phyloP scores from a whole-genome alignment of 768 basidiomycete species.

The Hypholoma fasciculare region DNA sequence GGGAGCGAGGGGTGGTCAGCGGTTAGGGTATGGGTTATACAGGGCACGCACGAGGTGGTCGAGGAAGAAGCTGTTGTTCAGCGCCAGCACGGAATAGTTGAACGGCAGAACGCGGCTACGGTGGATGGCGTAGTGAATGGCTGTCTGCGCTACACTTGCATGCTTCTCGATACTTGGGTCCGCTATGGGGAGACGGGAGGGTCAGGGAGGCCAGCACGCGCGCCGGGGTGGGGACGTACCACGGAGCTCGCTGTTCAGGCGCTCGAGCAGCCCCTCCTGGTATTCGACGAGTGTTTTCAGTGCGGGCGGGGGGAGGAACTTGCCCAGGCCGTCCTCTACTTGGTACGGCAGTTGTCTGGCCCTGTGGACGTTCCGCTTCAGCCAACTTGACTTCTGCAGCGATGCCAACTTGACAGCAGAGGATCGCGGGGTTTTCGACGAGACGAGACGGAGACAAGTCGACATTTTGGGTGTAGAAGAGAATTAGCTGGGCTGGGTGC shows the following conservation, averaged over 20 bases:
- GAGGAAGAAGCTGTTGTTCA: constrained; percentile 97
- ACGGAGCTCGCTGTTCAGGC: constrained; percentile 72
- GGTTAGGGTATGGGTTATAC: background rate
- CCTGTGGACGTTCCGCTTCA: constrained; percentile 46
- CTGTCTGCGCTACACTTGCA: constrained; percentile 65
- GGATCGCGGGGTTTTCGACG: constrained; percentile 20
- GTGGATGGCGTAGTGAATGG: constrained; percentile 63
- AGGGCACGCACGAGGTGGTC: constrained; percentile 62
- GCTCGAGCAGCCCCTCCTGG: constrained; percentile 79
- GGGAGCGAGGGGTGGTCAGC: background rate
- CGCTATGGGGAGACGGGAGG: constrained; percentile 2
- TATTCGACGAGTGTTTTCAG: constrained; percentile 78
- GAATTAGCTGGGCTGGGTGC: background rate
- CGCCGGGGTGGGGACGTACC: constrained; percentile 44
- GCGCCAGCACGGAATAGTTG: constrained; percentile 88
- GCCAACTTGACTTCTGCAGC: constrained; percentile 10
- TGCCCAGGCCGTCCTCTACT: constrained; percentile 69
- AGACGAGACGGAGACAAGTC: constrained; percentile 27
- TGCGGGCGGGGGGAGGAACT: constrained; percentile 76
- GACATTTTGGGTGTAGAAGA: constrained; percentile 23
- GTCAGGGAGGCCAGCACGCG: background rate
- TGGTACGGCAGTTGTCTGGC: constrained; percentile 62
- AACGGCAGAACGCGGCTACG: constrained; percentile 69
- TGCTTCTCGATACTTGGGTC: constrained; percentile 48
- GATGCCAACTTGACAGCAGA: constrained; percentile 14